A percentile compares a stretch with the other conserved stretches of the same genome.
These are phyloP conservation scores for Pterocarpus santalinus DNA, from an alignment of 306 rosid genomes.

Conservation along the genomic window DNA sequence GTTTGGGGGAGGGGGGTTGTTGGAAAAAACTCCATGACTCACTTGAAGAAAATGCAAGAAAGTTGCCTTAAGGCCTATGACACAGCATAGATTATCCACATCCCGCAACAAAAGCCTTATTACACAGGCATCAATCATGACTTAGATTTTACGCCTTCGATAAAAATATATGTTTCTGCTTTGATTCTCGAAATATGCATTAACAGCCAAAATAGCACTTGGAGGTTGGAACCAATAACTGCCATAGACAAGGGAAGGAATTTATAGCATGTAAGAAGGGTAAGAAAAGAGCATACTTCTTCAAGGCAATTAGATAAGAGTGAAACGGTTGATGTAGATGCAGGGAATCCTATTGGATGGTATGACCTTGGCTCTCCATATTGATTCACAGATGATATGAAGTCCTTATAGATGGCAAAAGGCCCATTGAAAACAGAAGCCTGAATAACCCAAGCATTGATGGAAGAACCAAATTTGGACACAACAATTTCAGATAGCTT, in stretches of 20 bases:
- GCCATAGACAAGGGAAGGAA: slow-evolving; percentile 14
- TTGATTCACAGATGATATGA: slow-evolving; percentile 71
- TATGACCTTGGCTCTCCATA: slow-evolving; percentile 84
- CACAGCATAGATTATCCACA: slow-evolving; percentile 24
- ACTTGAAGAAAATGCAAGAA: not conserved
- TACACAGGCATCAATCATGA: not conserved
- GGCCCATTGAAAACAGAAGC: slow-evolving; percentile 84
- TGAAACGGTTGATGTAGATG: slow-evolving; percentile 62
- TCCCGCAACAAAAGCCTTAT: not conserved
- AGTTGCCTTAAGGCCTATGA: not conserved
- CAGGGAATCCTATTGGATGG: slow-evolving; percentile 66
- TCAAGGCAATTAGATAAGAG: slow-evolving; percentile 70
- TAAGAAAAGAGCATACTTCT: slow-evolving; percentile 58
- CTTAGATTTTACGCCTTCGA: slow-evolving; percentile 1
- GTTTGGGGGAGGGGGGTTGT: too few species aligned
- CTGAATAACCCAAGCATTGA: slow-evolving; percentile 89
- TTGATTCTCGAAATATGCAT: slow-evolving; percentile 1
- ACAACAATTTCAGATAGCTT: slow-evolving; percentile 76
- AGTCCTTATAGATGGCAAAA: slow-evolving; percentile 80
- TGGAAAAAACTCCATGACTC: not conserved
- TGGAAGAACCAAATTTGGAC: slow-evolving; percentile 70
- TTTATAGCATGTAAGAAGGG: not conserved
- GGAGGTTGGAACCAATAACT: not conserved
- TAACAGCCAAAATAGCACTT: slow-evolving; percentile 2
- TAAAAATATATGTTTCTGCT: not conserved